A percentile compares a stretch with the other conserved stretches of the same genome.
These are phyloP conservation scores for Bacidia gigantensis DNA, from an alignment of 495 filamentous ascomycete genomes.

Conservation along the genomic window DNA sequence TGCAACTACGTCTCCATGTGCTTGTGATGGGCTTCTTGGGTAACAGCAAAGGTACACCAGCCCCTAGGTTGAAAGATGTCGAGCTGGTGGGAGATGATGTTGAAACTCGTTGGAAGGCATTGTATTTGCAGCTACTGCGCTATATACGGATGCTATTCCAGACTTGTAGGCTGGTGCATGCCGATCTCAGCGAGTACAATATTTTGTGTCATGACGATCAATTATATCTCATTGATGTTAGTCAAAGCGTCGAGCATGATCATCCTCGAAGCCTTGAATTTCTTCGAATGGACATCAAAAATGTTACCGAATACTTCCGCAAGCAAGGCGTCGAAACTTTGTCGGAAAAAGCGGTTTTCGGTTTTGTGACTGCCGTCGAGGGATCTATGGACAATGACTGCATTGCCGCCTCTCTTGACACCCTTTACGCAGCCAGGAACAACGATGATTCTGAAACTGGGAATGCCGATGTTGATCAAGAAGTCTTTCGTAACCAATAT, in stretches of 20 bases:
- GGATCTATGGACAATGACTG: constrained; percentile 37
- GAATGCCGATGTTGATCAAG: constrained; percentile 56
- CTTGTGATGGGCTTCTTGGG: constrained; percentile 89
- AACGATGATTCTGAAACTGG: constrained; percentile 28
- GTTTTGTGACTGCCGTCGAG: constrained; percentile 54
- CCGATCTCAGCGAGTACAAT: constrained; percentile 95
- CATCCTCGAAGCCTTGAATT: constrained; percentile 87
- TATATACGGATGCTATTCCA: constrained; percentile 90
- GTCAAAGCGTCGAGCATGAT: constrained; percentile 91
- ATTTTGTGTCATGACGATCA: constrained; percentile 73
- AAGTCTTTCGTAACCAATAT: constrained; percentile 88
- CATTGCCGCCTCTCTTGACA: constrained; percentile 37
- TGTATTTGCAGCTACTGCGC: constrained; percentile 73
- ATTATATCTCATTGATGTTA: constrained; percentile 92
- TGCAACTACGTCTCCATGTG: constrained; percentile 78
- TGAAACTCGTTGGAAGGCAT: constrained; percentile 48
- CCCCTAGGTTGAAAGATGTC: constrained; percentile 69
- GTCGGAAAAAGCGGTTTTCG: constrained; percentile 57
- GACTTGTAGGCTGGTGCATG: constrained; percentile 79
- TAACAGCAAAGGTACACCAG: constrained; percentile 71
- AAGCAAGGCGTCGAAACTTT: constrained; percentile 69
- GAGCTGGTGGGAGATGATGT: constrained; percentile 43
- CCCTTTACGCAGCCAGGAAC: constrained; percentile 31
- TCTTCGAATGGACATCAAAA: constrained; percentile 94
- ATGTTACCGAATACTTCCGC: constrained; percentile 80